Conservation (phyloP, 2,329 filamentous ascomycete species). For the Pyrenophora teres region DNA sequence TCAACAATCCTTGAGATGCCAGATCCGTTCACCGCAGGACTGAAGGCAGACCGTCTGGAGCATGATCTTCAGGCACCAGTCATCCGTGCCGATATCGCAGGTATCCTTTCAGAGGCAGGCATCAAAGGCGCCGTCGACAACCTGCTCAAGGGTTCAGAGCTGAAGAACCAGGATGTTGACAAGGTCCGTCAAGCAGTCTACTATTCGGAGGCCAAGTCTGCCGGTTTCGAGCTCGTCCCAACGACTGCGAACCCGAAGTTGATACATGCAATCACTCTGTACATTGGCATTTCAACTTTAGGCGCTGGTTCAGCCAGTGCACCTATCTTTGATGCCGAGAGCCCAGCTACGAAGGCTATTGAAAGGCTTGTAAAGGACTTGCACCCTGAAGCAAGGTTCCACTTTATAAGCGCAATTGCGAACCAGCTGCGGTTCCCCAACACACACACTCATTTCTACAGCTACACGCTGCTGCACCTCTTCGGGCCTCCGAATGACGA, state of each 20-base stretch:
- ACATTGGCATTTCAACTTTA: constrained; percentile 76
- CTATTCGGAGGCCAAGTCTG: constrained; percentile 61
- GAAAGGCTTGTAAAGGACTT: constrained; percentile 77
- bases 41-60: constrained; percentile 77
- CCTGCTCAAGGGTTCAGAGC: constrained; percentile 58
- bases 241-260: constrained; percentile 72
- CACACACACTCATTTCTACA: constrained; percentile 90
- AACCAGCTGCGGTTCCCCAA: constrained; percentile 93
- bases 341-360: constrained; percentile 72
- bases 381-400: constrained; percentile 78
- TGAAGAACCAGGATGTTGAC: constrained; percentile 73
- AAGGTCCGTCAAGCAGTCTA: constrained; percentile 76
- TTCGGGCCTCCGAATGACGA: constrained; percentile 68
- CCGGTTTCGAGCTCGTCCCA: constrained; percentile 68
- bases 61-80: constrained; percentile 72
- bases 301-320: constrained; percentile 62
- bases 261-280: constrained; percentile 81
- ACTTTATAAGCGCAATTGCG: constrained; percentile 79
- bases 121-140: constrained; percentile 61
- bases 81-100: constrained; percentile 65
- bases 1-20: constrained; percentile 71
- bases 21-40: constrained; percentile 71
- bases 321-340: constrained; percentile 66
- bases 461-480: constrained; percentile 78
- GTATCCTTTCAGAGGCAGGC: constrained; percentile 55